These are phyloP conservation scores for Termitomyces sp. DNA, from an alignment of 768 basidiomycete genomes.

Conservation along the genomic window DNA sequence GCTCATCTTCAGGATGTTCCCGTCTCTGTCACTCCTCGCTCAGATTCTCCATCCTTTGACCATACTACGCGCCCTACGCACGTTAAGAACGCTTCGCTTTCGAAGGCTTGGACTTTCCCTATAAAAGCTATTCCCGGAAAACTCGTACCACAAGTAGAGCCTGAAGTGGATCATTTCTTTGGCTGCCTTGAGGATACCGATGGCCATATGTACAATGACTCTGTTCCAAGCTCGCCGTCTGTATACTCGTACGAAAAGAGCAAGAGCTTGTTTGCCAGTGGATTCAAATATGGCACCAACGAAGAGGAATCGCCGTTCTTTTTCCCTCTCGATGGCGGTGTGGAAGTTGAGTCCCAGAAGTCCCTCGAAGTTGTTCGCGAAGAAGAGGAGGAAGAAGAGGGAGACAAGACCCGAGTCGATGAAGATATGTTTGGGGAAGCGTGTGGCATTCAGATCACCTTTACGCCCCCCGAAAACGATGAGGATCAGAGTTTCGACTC, in stretches of 20 bases:
- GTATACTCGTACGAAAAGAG: slow-evolving; percentile 48
- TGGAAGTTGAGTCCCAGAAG: slow-evolving; percentile 23
- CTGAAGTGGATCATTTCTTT: slow-evolving; percentile 71
- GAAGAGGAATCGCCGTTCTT: slow-evolving; percentile 49
- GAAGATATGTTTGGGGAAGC: slow-evolving; percentile 56
- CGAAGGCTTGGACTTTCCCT: slow-evolving; percentile 71
- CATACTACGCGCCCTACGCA: slow-evolving; percentile 25
- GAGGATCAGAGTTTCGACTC: slow-evolving; percentile 24
- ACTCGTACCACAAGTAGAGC: slow-evolving; percentile 18
- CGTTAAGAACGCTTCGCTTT: slow-evolving; percentile 37
- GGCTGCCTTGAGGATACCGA: slow-evolving; percentile 60
- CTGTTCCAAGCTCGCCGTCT: slow-evolving; percentile 38
- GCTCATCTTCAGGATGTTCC: slow-evolving; percentile 20
- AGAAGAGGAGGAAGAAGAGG: slow-evolving; percentile 40
- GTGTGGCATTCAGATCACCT: slow-evolving; percentile 71
- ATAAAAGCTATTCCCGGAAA: slow-evolving; percentile 19
- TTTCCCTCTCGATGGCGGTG: slow-evolving; percentile 30
- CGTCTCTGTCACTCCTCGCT: slow-evolving; percentile 16
- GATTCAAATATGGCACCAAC: slow-evolving; percentile 39
- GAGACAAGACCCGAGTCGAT: slow-evolving; percentile 29
- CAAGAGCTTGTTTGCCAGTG: slow-evolving; percentile 55
- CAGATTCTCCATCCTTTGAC: slow-evolving; percentile 12
- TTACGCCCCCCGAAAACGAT: slow-evolving; percentile 52
- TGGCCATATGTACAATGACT: slow-evolving; percentile 18
- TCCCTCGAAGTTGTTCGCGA: slow-evolving; percentile 36